These are phyloP conservation scores for Pichia sp. DNA, from an alignment of 1,139 yeast species.

Conservation along the genomic window DNA sequence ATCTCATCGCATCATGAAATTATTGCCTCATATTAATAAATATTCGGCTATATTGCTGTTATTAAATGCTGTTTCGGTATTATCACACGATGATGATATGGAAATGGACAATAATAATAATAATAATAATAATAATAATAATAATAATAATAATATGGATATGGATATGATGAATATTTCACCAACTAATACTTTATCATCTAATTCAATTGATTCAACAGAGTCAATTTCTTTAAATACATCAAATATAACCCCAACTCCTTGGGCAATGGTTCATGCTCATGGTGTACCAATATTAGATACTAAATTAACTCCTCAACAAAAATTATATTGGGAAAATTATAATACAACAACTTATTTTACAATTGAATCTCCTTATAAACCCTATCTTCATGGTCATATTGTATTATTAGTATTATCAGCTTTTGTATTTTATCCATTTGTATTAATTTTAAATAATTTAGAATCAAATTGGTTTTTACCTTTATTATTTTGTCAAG, in stretches of 20 bases:
- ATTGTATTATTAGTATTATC: slow-evolving; percentile 40
- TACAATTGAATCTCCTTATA: slow-evolving; percentile 45
- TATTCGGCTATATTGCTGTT: not conserved
- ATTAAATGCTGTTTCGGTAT: not conserved
- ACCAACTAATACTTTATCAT: no score
- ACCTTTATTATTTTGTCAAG: slow-evolving; percentile 49
- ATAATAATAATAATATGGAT: no score
- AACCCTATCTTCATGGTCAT: slow-evolving; percentile 54
- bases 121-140: no score
- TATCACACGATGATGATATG: slow-evolving; percentile 6
- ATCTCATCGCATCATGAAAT: no score
- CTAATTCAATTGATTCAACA: not conserved
- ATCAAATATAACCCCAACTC: slow-evolving; percentile 29
- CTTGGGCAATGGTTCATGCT: slow-evolving; percentile 46
- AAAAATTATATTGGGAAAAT: slow-evolving; percentile 67
- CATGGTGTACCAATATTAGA: slow-evolving; percentile 79
- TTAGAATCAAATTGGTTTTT: slow-evolving; percentile 53
- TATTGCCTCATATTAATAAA: no score
- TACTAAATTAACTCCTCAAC: slow-evolving; percentile 64
- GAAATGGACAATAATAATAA: slow-evolving; percentile 16
- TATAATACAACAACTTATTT: slow-evolving; percentile 81
- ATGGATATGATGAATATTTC: no score
- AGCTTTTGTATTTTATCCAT: slow-evolving; percentile 60
- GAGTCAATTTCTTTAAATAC: slow-evolving; percentile 1
- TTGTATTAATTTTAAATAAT: slow-evolving; percentile 59